Conservation (phyloP, 2,329 filamentous ascomycete species). For the Dactylellina sp. region DNA sequence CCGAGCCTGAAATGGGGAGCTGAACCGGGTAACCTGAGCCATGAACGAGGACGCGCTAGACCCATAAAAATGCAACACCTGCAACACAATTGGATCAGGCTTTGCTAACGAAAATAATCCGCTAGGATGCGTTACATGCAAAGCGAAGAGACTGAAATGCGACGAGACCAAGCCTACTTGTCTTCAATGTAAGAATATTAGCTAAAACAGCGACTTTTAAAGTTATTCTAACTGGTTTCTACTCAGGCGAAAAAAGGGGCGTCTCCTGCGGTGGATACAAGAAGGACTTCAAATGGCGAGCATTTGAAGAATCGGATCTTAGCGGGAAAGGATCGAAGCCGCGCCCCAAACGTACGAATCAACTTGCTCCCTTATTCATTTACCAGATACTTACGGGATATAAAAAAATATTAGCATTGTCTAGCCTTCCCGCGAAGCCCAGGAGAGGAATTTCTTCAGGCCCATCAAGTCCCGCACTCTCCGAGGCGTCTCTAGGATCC, state of each 20-base stretch:
- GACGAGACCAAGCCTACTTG: constrained; percentile 78
- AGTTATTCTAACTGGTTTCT: neutral
- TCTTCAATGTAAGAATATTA: constrained; percentile 68
- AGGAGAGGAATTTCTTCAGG: constrained; percentile 40
- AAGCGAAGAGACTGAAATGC: constrained; percentile 78
- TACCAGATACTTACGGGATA: constrained; percentile 17
- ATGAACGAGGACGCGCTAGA: constrained; percentile 1
- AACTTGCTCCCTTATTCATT: neutral
- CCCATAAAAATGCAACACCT: constrained; percentile 35
- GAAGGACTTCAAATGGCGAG: constrained; percentile 80
- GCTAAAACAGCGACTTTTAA: neutral
- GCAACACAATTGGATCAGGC: constrained; percentile 22
- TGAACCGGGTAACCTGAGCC: constrained; percentile 5
- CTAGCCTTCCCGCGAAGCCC: constrained; percentile 28
- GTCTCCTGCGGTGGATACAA: constrained; percentile 78
- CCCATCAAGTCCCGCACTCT: constrained; percentile 44
- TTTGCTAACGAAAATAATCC: neutral
- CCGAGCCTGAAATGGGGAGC: too few relatives aligned
- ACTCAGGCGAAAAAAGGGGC: constrained; percentile 68
- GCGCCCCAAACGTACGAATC: constrained; percentile 59
- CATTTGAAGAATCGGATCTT: constrained; percentile 74
- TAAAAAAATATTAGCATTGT: constrained; percentile 21
- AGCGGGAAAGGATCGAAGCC: constrained; percentile 64
- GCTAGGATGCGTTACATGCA: constrained; percentile 78
- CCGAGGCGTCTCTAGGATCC: constrained; percentile 45